Percentiles rank a stretch among this genome's conserved stretches.
phyloP scores from a whole-genome alignment of 257 asterid genomes.

The Solanum dulcamara region DNA sequence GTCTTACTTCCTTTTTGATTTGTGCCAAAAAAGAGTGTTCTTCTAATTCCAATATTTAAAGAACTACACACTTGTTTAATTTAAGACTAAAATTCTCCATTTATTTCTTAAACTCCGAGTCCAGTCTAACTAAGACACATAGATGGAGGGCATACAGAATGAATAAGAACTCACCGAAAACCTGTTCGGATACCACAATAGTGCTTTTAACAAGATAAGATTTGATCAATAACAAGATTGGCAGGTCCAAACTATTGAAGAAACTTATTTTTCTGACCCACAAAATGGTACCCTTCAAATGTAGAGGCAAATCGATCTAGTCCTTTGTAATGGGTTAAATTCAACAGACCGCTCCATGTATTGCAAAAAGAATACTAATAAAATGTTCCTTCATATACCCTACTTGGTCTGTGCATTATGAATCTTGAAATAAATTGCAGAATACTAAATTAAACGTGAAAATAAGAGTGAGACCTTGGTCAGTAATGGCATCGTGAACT shows the following conservation, averaged over 20 bases:
- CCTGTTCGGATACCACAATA: neutral
- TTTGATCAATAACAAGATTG: neutral
- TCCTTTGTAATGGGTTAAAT: neutral
- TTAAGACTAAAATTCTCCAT: neutral
- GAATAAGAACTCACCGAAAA: neutral
- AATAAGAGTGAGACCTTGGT: constrained; percentile 18
- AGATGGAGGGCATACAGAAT: neutral
- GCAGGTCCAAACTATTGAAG: neutral
- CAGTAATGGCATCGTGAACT: constrained; percentile 23
- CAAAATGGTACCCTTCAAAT: neutral
- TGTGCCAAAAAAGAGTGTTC: no score
- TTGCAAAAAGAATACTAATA: neutral
- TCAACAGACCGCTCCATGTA: neutral
- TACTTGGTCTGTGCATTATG: neutral
- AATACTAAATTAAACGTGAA: neutral
- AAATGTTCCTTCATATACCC: neutral
- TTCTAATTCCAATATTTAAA: neutral
- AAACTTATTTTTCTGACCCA: neutral
- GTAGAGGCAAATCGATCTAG: neutral
- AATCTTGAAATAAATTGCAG: neutral
- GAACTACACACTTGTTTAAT: neutral
- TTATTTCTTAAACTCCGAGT: neutral
- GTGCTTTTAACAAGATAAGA: neutral
- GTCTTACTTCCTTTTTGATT: neutral
- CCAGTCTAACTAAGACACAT: neutral